These are phyloP conservation scores for Globisporangium splendens DNA, from an alignment of 352 stramenopile species.

Conservation along the genomic window DNA sequence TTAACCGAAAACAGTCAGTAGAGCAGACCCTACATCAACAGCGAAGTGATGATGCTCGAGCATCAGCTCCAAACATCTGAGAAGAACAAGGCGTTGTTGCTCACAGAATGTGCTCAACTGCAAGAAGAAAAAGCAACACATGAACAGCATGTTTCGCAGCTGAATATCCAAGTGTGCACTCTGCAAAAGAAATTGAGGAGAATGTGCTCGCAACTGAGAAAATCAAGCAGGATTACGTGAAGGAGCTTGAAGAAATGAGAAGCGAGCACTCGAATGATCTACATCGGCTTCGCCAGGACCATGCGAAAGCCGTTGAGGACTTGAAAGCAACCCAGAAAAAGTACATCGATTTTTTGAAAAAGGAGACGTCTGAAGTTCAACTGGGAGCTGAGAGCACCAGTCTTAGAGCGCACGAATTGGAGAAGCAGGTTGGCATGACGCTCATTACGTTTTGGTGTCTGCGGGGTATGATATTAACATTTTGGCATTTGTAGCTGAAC, in stretches of 20 bases:
- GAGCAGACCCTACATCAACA: too few species aligned
- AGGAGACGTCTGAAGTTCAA: conserved; percentile 31
- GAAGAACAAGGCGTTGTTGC: conserved; percentile 35
- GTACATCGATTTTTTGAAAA: conserved; percentile 48
- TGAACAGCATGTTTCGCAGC: conserved; percentile 26
- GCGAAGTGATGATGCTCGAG: conserved; percentile 56
- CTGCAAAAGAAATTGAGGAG: conserved; percentile 33
- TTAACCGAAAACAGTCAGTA: too few species aligned
- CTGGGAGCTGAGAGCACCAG: conserved; percentile 21
- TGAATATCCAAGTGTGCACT: conserved; percentile 29
- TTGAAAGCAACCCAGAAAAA: conserved; percentile 36
- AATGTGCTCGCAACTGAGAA: conserved; percentile 27
- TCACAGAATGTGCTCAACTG: conserved; percentile 35
- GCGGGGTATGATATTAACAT: neutral
- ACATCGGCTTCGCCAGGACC: conserved; percentile 38
- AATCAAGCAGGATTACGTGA: conserved; percentile 41
- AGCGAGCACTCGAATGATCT: conserved; percentile 34
- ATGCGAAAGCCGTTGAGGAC: conserved; percentile 35
- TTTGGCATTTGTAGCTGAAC: conserved; percentile 15
- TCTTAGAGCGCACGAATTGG: conserved; percentile 22
- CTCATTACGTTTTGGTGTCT: neutral
- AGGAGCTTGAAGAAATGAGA: conserved; percentile 44
- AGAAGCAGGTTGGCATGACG: conserved; percentile 22
- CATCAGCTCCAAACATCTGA: conserved; percentile 42
- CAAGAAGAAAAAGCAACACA: conserved; percentile 31